Evolutionary conservation across 441 rosid species (phyloP).

Genomic region (Pelargonium citronellum): DNA sequence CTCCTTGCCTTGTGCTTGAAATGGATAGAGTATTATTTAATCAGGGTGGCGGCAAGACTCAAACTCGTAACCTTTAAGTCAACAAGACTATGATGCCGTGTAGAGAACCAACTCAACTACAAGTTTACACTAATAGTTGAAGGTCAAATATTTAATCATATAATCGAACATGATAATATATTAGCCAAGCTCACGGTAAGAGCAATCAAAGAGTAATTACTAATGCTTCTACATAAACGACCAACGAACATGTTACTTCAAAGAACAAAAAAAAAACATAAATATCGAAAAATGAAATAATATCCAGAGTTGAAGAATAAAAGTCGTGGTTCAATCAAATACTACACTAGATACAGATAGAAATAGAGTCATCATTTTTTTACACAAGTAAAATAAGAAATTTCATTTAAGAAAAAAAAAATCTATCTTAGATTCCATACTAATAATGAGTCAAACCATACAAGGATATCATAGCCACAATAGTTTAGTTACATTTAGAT

Average conservation of each 20-base stretch:
- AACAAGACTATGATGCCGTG: too few species aligned
- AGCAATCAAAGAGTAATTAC: neutral
- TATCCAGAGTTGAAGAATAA: neutral
- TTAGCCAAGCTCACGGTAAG: slow-evolving; percentile 19
- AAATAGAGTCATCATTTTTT: too few species aligned
- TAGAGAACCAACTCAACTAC: too few species aligned
- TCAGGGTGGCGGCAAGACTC: too few species aligned
- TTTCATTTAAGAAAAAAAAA: neutral
- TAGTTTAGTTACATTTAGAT: neutral
- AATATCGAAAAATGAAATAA: neutral
- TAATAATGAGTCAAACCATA: slow-evolving; percentile 6
- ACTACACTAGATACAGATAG: neutral
- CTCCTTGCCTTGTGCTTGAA: too few species aligned
- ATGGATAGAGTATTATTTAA: too few species aligned
- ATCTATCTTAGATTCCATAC: neutral
- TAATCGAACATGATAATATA: slow-evolving; percentile 2
- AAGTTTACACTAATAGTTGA: too few species aligned
- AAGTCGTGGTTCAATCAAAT: slow-evolving; percentile 5
- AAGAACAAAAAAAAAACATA: neutral
- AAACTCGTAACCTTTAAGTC: too few species aligned
- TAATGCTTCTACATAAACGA: neutral
- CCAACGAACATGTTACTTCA: neutral
- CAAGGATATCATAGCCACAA: slow-evolving; percentile 1
- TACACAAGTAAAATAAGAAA: neutral
- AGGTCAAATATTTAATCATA: too few species aligned